Base-by-base conservation (phyloP, 2,329 filamentous ascomycete species). In the Colletotrichum sp. region DNA sequence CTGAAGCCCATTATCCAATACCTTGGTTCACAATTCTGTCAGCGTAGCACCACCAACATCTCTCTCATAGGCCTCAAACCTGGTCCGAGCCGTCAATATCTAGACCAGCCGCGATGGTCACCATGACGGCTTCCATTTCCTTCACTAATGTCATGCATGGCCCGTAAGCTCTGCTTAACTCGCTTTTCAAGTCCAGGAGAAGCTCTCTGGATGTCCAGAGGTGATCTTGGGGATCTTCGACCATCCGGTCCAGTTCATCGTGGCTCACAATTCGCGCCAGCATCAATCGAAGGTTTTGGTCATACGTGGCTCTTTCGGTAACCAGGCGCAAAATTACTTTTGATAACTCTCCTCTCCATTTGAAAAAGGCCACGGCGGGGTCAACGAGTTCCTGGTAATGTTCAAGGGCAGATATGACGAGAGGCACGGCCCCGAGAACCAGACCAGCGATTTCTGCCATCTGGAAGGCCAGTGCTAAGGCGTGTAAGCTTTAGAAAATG, bases 391-490 rank as follows among this genome's bases (percentile, higher is more conserved):
- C 52, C 52, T 78, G 68, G 6, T 81, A 80, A 0, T 77, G 44
- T 6, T 82, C 70, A 0, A 82, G 25, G 0, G 78, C 70, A 0
- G 78, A 74, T 3, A 82, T 75, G 1, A 82, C 4, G 0, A 82
- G 67, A 2, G 80, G 77, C 22, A 81, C 68, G 0, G 75, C 78
- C 1, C 80, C 80, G 7, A 82, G n/a, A 8, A 81, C 78, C 16
- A 80, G 36, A 0, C 80, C 80, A 2, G 68, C 80, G 1, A 81
- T 52, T 5, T 82, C 80, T 8, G 65, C 65, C 57, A 73, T 73
- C 22, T 28, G 30, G 1, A 22, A 65, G 22, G 15, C 48, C 9
- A 25, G 0, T 25, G 48, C 48, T 55, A n/a, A 25, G 1, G 48
- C 13, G 0, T 55, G 5, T 22, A n/a, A 55, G 9, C 48, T 22